Evolutionary conservation across 345 rosid species (phyloP).

Genomic region (Heritiera littoralis): DNA sequence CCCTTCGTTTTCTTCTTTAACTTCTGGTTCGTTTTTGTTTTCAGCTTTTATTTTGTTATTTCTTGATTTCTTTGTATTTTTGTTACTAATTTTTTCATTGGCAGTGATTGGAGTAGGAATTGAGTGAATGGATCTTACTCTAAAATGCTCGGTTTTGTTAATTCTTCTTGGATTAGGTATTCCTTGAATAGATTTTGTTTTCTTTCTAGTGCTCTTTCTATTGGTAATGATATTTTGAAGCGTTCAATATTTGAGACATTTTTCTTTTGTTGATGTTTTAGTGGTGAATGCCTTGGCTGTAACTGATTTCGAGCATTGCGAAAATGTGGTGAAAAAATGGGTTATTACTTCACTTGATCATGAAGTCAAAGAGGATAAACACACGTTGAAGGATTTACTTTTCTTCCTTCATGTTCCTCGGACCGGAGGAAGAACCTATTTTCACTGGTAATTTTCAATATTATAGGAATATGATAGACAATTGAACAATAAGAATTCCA

Average conservation of each 20-base stretch:
- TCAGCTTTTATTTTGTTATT: not conserved
- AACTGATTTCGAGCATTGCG: slow-evolving; percentile 59
- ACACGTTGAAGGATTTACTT: slow-evolving; percentile 67
- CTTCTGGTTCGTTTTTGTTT: not conserved
- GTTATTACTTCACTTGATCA: slow-evolving; percentile 55
- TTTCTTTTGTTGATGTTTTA: slow-evolving; percentile 12
- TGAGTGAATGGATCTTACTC: slow-evolving; percentile 49
- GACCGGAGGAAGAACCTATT: slow-evolving; percentile 95
- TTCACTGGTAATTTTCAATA: slow-evolving; percentile 63
- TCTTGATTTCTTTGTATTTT: not conserved
- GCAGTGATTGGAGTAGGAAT: slow-evolving; percentile 40
- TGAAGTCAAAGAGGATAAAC: slow-evolving; percentile 54
- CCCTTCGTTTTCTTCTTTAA: not conserved
- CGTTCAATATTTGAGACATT: not conserved
- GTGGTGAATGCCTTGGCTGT: slow-evolving; percentile 48
- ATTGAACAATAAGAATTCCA: not conserved
- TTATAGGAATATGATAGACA: slow-evolving; percentile 13
- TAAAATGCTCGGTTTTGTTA: slow-evolving; percentile 40
- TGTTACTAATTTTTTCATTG: not conserved
- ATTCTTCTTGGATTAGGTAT: slow-evolving; percentile 55
- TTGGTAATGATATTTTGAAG: not conserved
- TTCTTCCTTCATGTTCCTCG: slow-evolving; percentile 95
- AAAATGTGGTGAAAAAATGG: slow-evolving; percentile 69
- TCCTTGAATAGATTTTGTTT: not conserved
- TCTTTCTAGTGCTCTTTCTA: not conserved